Evolutionary conservation across 257 asterid species (phyloP).

Genomic region (Scutellaria galericulata): DNA sequence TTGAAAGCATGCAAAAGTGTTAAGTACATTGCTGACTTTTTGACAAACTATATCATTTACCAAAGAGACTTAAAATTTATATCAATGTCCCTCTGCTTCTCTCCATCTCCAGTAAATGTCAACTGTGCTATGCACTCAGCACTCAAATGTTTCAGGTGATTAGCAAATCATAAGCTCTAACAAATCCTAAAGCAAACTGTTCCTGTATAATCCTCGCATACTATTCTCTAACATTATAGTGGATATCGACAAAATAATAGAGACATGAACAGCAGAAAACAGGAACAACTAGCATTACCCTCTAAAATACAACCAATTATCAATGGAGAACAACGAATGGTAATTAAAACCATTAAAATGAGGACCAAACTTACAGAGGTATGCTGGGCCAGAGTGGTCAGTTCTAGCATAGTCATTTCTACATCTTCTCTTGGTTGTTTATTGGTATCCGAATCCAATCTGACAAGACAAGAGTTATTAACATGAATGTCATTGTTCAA

Average conservation of each 20-base stretch:
- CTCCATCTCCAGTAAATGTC: neutral
- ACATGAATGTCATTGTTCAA: conserved; percentile 34
- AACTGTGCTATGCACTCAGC: neutral
- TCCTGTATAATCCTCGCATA: neutral
- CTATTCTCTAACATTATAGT: conserved; percentile 5
- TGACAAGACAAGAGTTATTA: conserved; percentile 41
- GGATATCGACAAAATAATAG: conserved; percentile 20
- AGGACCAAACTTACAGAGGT: conserved; percentile 77
- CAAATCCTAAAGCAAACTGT: conserved; percentile 8
- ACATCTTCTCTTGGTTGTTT: conserved; percentile 77
- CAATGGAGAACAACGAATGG: conserved; percentile 4
- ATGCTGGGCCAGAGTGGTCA: conserved; percentile 82
- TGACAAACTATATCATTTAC: conserved; percentile 3
- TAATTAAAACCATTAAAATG: conserved; percentile 13
- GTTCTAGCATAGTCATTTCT: conserved; percentile 87
- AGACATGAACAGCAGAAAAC: conserved; percentile 18
- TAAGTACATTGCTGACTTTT: neutral
- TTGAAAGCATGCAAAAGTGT: neutral
- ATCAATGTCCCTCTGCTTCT: neutral
- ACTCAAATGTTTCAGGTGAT: neutral
- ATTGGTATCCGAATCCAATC: conserved; percentile 85
- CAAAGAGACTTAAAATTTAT: neutral
- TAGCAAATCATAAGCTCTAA: conserved; percentile 18
- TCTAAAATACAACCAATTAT: neutral
- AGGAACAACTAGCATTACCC: neutral